Evolutionary conservation across 208 protist genomes (phyloP), one percentile per base, ranked within the genome.

Genomic region (Crithidia mellificae): DNA sequence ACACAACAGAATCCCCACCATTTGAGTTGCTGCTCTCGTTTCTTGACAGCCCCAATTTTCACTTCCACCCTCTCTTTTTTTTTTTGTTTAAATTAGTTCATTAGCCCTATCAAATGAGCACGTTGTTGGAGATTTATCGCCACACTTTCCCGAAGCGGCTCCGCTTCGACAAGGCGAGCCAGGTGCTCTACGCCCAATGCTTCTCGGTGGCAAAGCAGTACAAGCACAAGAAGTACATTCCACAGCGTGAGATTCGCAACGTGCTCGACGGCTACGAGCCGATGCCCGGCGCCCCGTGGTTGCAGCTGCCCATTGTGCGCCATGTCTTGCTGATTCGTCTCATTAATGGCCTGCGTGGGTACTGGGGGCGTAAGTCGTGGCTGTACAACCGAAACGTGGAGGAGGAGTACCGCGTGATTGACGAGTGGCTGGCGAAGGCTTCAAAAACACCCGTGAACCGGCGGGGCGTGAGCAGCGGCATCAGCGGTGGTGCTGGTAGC

Each of bases 151-250:
- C 91, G 14, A 90, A 83, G 66, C 78, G 84, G 24, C 80, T 96
- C 12, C 84, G 91, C 46, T 96, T 91, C 53, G 87, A 93, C 59
- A 83, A 87, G 61, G 79, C 81, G 22, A 88, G 82, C 54, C 87
- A 87, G 63, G 85, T 93, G 44, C 77, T 96, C 19, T 90, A 92
- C 69, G 87, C 88, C 2, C 72, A 93, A 59, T 83, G 85, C 52
- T 87, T 82, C 62, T 81, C 81, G 5, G 32, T 96, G 6, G 65
- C 77, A 15, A 67, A 75, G 49, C 87, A 77, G 50, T 78, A 90
- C 65, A 88, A 81, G 55, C 73, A 88, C 72, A 90, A 80, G 51
- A 90, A 90, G 66, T 93, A 93, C 54, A 91, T 96, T 43, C 81
- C 87, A 4, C 79, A 81, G 57, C 39, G 58, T 8, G 83, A 87